Percentiles rank a stretch among this genome's conserved stretches.
These are phyloP conservation scores for Ogataea degrootiae DNA, from an alignment of 805 yeast species.

Conservation along the genomic window DNA sequence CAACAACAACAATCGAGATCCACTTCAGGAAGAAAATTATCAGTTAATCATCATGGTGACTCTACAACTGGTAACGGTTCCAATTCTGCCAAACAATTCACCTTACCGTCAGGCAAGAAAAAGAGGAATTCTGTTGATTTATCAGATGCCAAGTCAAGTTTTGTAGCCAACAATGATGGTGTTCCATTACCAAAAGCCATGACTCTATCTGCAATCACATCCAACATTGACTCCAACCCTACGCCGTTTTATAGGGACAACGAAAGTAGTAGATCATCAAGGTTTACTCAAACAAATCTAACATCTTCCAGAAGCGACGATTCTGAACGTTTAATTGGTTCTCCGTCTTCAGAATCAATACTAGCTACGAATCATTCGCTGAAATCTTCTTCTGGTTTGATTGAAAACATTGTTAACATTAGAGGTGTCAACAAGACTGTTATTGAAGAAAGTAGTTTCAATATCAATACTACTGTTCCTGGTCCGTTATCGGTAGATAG, in stretches of 20 bases:
- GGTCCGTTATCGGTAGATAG: not conserved
- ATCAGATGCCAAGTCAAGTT: conserved; percentile 14
- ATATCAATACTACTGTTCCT: conserved; percentile 25
- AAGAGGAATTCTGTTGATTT: conserved; percentile 21
- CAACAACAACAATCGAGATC: not conserved
- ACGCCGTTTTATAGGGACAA: too few species aligned
- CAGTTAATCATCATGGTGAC: not conserved
- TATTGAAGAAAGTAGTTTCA: conserved; percentile 56
- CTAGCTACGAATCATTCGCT: conserved; percentile 6
- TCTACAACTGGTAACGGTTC: not conserved
- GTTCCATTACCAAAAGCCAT: conserved; percentile 12
- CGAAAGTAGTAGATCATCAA: too few species aligned
- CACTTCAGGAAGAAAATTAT: not conserved
- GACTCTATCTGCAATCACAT: not conserved
- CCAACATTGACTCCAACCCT: not conserved
- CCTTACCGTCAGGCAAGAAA: conserved; percentile 13
- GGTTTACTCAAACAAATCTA: too few species aligned
- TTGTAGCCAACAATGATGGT: conserved; percentile 8
- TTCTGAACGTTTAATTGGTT: not conserved
- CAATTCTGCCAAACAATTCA: conserved; percentile 11
- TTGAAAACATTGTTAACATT: conserved; percentile 78
- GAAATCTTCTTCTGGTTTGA: conserved; percentile 53
- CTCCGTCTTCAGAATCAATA: conserved; percentile 4
- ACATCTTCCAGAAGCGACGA: too few species aligned
- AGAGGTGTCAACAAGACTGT: conserved; percentile 84